A percentile compares a stretch with the other conserved stretches of the same genome.
These are phyloP conservation scores for Rossbeevera mucosa DNA, from an alignment of 768 basidiomycete species.

Conservation along the genomic window DNA sequence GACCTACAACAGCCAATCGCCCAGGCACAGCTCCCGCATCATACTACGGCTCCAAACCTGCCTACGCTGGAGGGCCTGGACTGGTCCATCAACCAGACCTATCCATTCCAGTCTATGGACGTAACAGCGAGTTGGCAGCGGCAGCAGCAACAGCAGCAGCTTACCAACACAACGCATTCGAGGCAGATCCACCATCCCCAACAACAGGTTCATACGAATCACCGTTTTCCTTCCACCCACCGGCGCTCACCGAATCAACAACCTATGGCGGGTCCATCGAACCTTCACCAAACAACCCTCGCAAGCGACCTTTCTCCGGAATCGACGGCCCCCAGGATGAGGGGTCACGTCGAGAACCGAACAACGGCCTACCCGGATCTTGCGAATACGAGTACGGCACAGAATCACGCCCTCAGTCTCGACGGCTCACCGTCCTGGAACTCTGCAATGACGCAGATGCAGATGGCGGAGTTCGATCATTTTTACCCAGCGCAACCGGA, in stretches of 20 bases:
- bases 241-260: slow-evolving; percentile 41
- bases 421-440: slow-evolving; percentile 81
- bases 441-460: slow-evolving; percentile 73
- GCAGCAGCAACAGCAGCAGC: slow-evolving; percentile 31
- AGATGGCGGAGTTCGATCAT: slow-evolving; percentile 42
- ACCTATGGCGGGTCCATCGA: slow-evolving; percentile 30
- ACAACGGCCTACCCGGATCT: slow-evolving; percentile 26
- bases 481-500: slow-evolving; percentile 38
- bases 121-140: slow-evolving; percentile 36
- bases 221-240: slow-evolving; percentile 78
- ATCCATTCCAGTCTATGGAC: slow-evolving; percentile 39
- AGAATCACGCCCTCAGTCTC: slow-evolving; percentile 74
- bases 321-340: slow-evolving; percentile 46
- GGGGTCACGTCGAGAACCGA: slow-evolving; percentile 37
- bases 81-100: slow-evolving; percentile 46
- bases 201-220: slow-evolving; percentile 45
- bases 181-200: slow-evolving; percentile 30
- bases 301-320: slow-evolving; percentile 61
- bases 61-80: slow-evolving; percentile 49
- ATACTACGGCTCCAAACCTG: slow-evolving; percentile 47
- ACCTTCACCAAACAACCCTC: slow-evolving; percentile 41
- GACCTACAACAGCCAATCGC: slow-evolving; percentile 57
- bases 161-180: slow-evolving; percentile 27
- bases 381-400: slow-evolving; percentile 61
- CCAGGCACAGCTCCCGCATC: slow-evolving; percentile 71